Percentiles rank a stretch among this genome's conserved stretches.
Evolutionary conservation across 2,329 filamentous ascomycete species (phyloP).

Genomic region (Cladosporium phlei): DNA sequence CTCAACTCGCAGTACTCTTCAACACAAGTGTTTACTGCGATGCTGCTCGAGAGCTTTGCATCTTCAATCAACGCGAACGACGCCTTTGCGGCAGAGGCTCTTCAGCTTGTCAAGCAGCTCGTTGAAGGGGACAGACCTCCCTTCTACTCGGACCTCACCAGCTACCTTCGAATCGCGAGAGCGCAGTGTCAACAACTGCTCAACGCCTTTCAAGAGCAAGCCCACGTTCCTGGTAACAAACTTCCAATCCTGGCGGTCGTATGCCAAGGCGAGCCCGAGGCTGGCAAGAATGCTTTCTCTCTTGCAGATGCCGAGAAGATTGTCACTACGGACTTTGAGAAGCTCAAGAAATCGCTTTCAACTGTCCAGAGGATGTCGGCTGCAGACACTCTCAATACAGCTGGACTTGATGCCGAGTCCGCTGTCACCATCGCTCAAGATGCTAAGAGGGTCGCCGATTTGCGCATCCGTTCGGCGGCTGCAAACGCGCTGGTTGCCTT

Average conservation of each 20-base stretch:
- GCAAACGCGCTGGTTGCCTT: conserved; percentile 87
- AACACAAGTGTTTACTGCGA: conserved; percentile 76
- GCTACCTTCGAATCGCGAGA: conserved; percentile 80
- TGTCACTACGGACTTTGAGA: conserved; percentile 77
- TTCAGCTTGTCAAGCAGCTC: conserved; percentile 64
- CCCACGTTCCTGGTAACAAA: conserved; percentile 69
- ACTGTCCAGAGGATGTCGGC: conserved; percentile 84
- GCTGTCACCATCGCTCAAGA: conserved; percentile 75
- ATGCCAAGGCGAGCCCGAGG: conserved; percentile 87
- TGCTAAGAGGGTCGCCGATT: conserved; percentile 76
- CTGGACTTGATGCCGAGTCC: conserved; percentile 62
- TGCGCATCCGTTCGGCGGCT: conserved; percentile 79
- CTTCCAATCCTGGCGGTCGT: conserved; percentile 81
- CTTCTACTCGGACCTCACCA: conserved; percentile 85
- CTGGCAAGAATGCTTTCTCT: conserved; percentile 88
- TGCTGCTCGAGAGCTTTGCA: conserved; percentile 85
- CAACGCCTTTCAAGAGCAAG: conserved; percentile 86
- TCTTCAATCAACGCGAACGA: conserved; percentile 34
- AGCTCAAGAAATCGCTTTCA: conserved; percentile 80
- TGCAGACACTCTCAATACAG: conserved; percentile 71
- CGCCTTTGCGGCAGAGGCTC: conserved; percentile 47
- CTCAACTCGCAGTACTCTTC: conserved; percentile 73
- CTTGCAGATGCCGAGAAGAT: conserved; percentile 84
- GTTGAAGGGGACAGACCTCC: conserved; percentile 75
- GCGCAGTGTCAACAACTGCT: conserved; percentile 88